Base-by-base conservation (phyloP, 2,329 filamentous ascomycete species). In the Penicillium sclerotiorum region DNA sequence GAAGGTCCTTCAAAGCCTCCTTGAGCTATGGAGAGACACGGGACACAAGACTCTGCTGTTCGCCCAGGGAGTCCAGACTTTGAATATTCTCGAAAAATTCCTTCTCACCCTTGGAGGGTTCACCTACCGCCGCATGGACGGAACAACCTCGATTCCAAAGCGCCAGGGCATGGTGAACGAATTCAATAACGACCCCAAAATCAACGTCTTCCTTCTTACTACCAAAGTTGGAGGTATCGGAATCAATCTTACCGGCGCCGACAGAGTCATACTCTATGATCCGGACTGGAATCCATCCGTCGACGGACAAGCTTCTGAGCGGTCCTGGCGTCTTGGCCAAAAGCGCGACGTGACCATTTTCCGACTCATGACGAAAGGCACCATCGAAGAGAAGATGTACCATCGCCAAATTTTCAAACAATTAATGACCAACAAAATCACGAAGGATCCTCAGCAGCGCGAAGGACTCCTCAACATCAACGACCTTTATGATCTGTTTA, bases 281-380 rank as follows among this genome's bases (percentile, higher is more conserved):
- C 95, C 94, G 0, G 94, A 99, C 67, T 99, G 94, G 94, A 97
- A 97, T 63, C 94, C 93, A 2, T 96, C 93, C 0, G 97, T 93
- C 0, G 94, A 99, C 65, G 80, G 96, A 21, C 94, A 99, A 73
- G 94, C 94, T 13, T 86, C 94, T 40, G 94, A 99, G 72, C 84
- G 94, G 63, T 94, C 95, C 5, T 99, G 94, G 94, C 85, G 94
- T 49, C 76, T 99, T 2, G 94, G 94, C 0, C 94, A 99, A 73
- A 96, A 95, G 70, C 87, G 88, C 46, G 90, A 96, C 40, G 94
- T 99, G 22, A 92, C 90, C 4, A 96, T 99, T 18, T 99, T 96
- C 68, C 88, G 95, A 28, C 80, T 99, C n/a, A 95, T 99, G 89
- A 96, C 90, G 4, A 90, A 93, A 5, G 94, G 94, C 1, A 99